Base-by-base conservation (phyloP, 139 green algal species). In the Chlorella sp. region DNA sequence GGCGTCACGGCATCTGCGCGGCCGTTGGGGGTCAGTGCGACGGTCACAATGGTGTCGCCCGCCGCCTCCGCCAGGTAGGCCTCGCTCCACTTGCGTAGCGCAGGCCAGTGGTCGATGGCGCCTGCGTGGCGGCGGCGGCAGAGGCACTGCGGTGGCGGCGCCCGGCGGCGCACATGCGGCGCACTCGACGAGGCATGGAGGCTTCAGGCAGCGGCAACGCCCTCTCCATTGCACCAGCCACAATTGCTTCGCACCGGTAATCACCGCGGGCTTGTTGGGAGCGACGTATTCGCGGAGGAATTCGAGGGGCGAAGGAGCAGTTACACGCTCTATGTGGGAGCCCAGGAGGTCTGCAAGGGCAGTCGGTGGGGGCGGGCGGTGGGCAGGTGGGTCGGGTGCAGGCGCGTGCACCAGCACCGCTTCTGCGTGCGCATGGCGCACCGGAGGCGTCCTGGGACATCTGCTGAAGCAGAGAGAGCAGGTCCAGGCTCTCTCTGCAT, bases 21-120 rank as follows among this genome's bases (percentile, higher is more conserved):
- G 33, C 80, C 80, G 31, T 85, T 76, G 35, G 80, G 80, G 3
- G 80, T 85, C 19, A 82, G 60, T 2, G 80, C 80, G 8, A 82
- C 60, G 2, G 80, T 85, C 8, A 85, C 74, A 8, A 48, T 35
- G 3, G 43, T 69, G 68, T 73, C 50, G 5, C 74, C 74, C 12
- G 53, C 59, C 5, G 58, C 50, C 25, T 42, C 8, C 14, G 48
- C 51, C 1, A 82, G 43, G 50, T 85, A 77, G 0, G 63, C 79
- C 9, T 75, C 59, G 19, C 14, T 67, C 74, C 79, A 85, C 3
- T 50, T 74, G 21, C 27, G 1, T 5, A 45, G 31, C 27, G 79
- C 79, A 35, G 67, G 79, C 74, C 74, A 82, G 27, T 79, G 73
- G 45, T 27, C 48, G 27, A 71, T 53, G 14, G 51, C 61, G 46